Evolutionary conservation across 768 basidiomycete genomes (phyloP).

Genomic region (Pisolithus marmoratus): DNA sequence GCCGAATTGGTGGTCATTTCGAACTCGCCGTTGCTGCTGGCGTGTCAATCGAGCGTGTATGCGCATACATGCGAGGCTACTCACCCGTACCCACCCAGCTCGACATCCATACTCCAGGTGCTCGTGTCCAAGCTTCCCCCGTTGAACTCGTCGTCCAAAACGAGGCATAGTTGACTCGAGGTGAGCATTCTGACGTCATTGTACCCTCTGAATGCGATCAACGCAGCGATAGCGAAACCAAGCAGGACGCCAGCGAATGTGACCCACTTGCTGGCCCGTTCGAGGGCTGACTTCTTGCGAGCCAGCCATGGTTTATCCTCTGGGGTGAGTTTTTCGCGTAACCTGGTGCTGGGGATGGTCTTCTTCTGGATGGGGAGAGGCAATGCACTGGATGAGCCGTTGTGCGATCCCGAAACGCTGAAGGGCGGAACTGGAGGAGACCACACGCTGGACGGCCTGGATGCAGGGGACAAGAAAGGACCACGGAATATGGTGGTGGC

Average conservation of each 20-base stretch:
- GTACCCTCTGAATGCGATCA: slow-evolving; percentile 44
- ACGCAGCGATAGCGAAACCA: slow-evolving; percentile 36
- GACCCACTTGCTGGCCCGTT: slow-evolving; percentile 41
- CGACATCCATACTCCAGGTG: slow-evolving; percentile 45
- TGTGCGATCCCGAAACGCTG: slow-evolving; percentile 19
- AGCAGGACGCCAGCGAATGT: slow-evolving; percentile 37
- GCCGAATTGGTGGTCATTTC: slow-evolving; percentile 43
- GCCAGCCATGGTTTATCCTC: slow-evolving; percentile 45
- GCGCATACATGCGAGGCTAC: slow-evolving; percentile 3
- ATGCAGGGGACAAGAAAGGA: slow-evolving; percentile 66
- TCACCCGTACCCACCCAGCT: slow-evolving; percentile 49
- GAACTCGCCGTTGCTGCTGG: slow-evolving; percentile 43
- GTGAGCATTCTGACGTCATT: slow-evolving; percentile 32
- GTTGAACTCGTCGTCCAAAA: slow-evolving; percentile 47
- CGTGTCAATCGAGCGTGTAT: slow-evolving; percentile 4
- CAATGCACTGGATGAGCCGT: slow-evolving; percentile 22
- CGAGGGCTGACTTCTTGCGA: slow-evolving; percentile 25
- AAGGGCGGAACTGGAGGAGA: slow-evolving; percentile 44
- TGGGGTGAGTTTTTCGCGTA: slow-evolving; percentile 44
- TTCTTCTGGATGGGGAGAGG: slow-evolving; percentile 35
- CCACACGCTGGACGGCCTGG: slow-evolving; percentile 60
- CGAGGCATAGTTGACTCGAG: slow-evolving; percentile 33
- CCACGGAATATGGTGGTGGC: slow-evolving; percentile 51
- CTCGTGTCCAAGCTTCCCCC: slow-evolving; percentile 34
- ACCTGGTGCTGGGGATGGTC: slow-evolving; percentile 39